These are phyloP conservation scores for Trichosporon sp. DNA, from an alignment of 1,284 basidiomycete species.

Conservation along the genomic window DNA sequence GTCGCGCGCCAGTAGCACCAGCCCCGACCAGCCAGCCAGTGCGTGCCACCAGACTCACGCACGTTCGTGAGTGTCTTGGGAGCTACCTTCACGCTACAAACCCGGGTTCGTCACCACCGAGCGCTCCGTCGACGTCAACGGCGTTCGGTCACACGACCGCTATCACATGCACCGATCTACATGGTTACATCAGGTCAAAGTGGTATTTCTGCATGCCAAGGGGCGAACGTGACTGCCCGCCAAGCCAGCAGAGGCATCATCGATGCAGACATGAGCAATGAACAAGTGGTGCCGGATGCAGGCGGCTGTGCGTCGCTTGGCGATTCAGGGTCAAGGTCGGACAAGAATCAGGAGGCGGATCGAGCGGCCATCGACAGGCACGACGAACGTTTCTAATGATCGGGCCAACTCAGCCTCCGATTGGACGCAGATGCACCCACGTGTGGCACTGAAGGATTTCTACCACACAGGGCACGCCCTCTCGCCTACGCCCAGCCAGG, in stretches of 20 bases:
- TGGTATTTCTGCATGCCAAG: neutral
- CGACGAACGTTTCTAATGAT: slow-evolving; percentile 13
- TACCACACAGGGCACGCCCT: neutral
- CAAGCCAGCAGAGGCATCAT: neutral
- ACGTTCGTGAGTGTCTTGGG: slow-evolving; percentile 3
- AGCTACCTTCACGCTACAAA: too few species aligned
- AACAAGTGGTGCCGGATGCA: neutral
- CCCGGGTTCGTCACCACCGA: neutral
- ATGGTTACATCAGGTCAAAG: neutral
- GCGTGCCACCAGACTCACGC: neutral
- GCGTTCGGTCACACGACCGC: slow-evolving; percentile 11
- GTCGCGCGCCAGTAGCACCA: too few species aligned
- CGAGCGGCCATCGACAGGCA: slow-evolving; percentile 8
- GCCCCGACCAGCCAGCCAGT: neutral
- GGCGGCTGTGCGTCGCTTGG: neutral
- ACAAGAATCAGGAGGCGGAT: neutral
- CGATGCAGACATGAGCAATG: neutral
- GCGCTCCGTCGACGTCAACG: neutral
- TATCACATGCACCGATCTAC: slow-evolving; percentile 15
- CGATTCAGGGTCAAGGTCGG: neutral
- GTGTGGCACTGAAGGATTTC: neutral
- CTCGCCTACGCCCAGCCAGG: neutral
- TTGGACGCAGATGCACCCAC: slow-evolving; percentile 3
- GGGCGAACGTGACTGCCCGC: neutral
- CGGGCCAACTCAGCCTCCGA: neutral